A percentile compares a stretch with the other conserved stretches of the same genome.
Evolutionary conservation across 371 early-diverging fungal genomes (phyloP).

Genomic region (Mortierella sp.): DNA sequence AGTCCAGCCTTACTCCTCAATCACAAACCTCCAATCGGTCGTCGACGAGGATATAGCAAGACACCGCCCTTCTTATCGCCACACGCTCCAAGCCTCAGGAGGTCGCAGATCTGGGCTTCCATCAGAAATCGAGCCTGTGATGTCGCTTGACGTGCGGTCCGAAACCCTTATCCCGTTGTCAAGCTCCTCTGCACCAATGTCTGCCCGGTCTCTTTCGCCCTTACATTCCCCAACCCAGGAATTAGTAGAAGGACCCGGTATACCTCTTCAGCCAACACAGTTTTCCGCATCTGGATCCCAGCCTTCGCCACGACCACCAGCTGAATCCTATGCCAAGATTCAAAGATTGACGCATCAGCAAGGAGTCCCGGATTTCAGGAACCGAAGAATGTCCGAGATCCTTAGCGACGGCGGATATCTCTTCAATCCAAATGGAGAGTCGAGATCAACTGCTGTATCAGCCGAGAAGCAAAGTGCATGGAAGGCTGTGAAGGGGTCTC

Average conservation of each 20-base stretch:
- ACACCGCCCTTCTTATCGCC: constrained; percentile 18
- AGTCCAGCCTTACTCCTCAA: constrained; percentile 38
- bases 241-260: constrained; percentile 23
- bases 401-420: constrained; percentile 47
- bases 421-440: constrained; percentile 16
- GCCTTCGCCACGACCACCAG: constrained; percentile 4
- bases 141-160: constrained; percentile 15
- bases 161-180: constrained; percentile 32
- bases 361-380: constrained; percentile 21
- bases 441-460: neutral
- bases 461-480: constrained; percentile 21
- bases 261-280: constrained; percentile 39
- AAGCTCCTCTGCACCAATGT: constrained; percentile 34
- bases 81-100: constrained; percentile 13
- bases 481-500: constrained; percentile 20
- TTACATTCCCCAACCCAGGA: constrained; percentile 27
- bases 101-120: constrained; percentile 22
- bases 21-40: constrained; percentile 15
- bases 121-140: constrained; percentile 8
- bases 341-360: constrained; percentile 52
- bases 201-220: constrained; percentile 29
- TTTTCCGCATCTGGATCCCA: constrained; percentile 21
- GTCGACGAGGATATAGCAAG: constrained; percentile 10
- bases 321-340: constrained; percentile 36
- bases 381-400: constrained; percentile 51